These are phyloP conservation scores for Hypsizygus marmoreus DNA, from an alignment of 768 basidiomycete genomes.

Conservation along the genomic window DNA sequence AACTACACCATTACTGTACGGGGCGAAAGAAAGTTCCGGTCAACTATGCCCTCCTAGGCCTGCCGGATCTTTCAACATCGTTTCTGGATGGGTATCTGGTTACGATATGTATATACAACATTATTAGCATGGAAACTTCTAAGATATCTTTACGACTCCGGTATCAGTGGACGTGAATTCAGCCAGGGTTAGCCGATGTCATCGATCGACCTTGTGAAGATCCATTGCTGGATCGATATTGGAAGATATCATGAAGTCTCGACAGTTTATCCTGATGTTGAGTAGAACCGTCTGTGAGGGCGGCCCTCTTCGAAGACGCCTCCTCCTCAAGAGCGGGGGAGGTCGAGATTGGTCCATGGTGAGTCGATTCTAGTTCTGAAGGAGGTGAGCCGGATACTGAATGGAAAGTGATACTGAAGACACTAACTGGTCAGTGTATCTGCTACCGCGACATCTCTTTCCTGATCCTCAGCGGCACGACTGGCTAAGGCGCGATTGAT, in stretches of 20 bases:
- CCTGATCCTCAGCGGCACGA: conserved; percentile 84
- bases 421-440: conserved; percentile 77
- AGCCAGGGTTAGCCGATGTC: conserved; percentile 31
- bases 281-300: conserved; percentile 33
- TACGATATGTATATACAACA: too few species aligned
- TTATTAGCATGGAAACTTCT: too few species aligned
- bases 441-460: conserved; percentile 79
- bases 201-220: conserved; percentile 37
- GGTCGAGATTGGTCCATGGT: conserved; percentile 33
- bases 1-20: too few species aligned
- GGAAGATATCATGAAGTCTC: conserved; percentile 78
- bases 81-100: too few species aligned
- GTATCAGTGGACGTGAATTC: too few species aligned
- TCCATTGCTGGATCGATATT: conserved; percentile 68
- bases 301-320: conserved; percentile 32
- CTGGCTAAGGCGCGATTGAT: conserved; percentile 86
- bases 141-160: too few species aligned
- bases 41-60: too few species aligned
- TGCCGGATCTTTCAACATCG: too few species aligned
- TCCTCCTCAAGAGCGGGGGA: conserved; percentile 23
- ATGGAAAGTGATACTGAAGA: conserved; percentile 1
- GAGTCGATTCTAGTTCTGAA: conserved; percentile 67
- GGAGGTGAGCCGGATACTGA: conserved; percentile 5
- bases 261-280: conserved; percentile 66
- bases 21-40: too few species aligned